Base-by-base conservation (phyloP, 1,139 yeast genomes). In the Kodamaea ohmeri region DNA sequence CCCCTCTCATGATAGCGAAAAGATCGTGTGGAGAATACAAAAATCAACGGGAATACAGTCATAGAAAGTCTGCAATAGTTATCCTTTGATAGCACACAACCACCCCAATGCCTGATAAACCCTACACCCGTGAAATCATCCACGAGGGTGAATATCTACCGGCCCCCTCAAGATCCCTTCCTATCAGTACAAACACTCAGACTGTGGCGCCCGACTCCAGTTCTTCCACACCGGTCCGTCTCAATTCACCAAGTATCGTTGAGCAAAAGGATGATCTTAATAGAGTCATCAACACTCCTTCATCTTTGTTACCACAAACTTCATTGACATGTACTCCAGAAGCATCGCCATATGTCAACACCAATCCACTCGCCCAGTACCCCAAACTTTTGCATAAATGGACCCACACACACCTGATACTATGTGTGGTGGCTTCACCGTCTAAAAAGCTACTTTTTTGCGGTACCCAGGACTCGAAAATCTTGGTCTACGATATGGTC, bases 391-490 rank as follows among this genome's bases (percentile, higher is more conserved):
- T 86, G 4, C 97, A 89, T 56, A 71, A 76, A 51, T 90, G 97
- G 97, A 71, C 76, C 17, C 81, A 80, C 46, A 64, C 74, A 2
- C 80, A 78, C 48, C 82, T 95, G 1, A 83, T 90, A 18, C 72
- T 92, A n/a, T 83, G 95, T 35, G 78, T 87, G 19, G 79, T 84
- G 5, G 75, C 85, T 6, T 79, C 83, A 21, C 83, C 85, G 0
- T 59, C 60, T 21, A 73, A 73, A 41, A 68, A 75, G 30, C 63
- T 81, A 30, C 53, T 92, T 13, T 85, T 85, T 56, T 94, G 96
- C 42, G 98, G 98, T n/a, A 87, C 97, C 1, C 96, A 90, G 51
- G 86, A 84, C 51, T 86, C 95, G n/a, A 77, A 77, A 50, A 83
- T 92, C 35, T 61, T 87, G 29, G 80, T 87, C 1, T 82, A 75